Evolutionary conservation across 805 yeast genomes (phyloP), one percentile per base, ranked within the genome.

Genomic region (Hanseniaspora occidentalis): DNA sequence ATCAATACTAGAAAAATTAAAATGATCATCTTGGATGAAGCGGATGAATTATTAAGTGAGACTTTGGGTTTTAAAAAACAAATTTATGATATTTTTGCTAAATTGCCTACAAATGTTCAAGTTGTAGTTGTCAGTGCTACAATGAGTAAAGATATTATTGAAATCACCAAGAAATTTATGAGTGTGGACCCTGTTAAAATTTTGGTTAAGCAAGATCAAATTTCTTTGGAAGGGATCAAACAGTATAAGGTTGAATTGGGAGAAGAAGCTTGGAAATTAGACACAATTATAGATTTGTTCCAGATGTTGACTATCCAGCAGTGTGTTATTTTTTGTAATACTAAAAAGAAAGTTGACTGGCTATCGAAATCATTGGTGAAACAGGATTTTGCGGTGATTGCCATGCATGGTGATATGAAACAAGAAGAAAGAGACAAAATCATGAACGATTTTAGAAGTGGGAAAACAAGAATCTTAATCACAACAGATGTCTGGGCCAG

Each of bases 281-380:
- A 88, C 62, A 85, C 96, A 47, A 70, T 89, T 56, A 84, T 92
- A 63, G 98, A 89, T 66, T 66, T 89, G 54, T 92, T 92, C 67
- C 97, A 89, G 66, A 84, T 96, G 21, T 70, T 89, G 56, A 83
- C 96, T 19, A 86, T 92, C 52, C 85, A 97, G 43, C 98, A 89
- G 67, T 95, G 96, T 43, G 97, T 89, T 47, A 89, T 89, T 48
- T 89, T 89, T 75, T 92, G 97, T 69, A 89, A 89, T 73, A 88
- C 96, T 51, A 84, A 84, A 64, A 71, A 83, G 53, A 88, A 88
- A 67, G 97, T 92, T 50, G 96, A 89, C 67, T 79, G 77, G 77
- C 73, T 89, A 50, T 74, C 89, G 44, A 75, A 76, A 49, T 75
- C 77, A 55, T 71, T 89, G 65, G 69, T 70, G 51, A 80, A 74